Percentiles rank a stretch among this genome's conserved stretches.
Evolutionary conservation across 768 basidiomycete genomes (phyloP).

Genomic region (Coprinellus aureogranulatus): DNA sequence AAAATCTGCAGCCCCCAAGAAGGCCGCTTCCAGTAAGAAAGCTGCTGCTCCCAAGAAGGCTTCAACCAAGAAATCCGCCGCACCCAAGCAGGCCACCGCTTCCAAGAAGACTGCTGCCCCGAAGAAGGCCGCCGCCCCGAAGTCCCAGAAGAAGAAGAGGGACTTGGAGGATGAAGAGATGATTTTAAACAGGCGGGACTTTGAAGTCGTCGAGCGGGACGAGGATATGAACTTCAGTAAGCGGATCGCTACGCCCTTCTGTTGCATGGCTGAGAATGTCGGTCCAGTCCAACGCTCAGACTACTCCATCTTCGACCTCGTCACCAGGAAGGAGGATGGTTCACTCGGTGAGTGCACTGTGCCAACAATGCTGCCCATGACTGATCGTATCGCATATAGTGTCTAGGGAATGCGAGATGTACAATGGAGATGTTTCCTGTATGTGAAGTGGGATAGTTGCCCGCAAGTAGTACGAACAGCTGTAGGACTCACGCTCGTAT

Average conservation of each 20-base stretch:
- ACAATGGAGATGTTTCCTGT: neutral
- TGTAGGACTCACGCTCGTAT: too few relatives aligned
- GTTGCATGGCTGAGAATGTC: neutral
- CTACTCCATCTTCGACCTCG: neutral
- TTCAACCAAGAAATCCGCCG: too few relatives aligned
- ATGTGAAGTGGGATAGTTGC: too few relatives aligned
- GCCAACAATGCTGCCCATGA: neutral
- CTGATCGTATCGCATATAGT: neutral
- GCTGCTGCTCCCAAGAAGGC: too few relatives aligned
- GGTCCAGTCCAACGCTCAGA: neutral
- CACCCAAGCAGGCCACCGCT: too few relatives aligned
- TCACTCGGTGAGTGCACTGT: neutral
- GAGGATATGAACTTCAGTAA: neutral
- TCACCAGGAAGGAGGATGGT: neutral
- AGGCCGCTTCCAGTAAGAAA: too few relatives aligned
- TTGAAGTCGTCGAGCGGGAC: neutral
- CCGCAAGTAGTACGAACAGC: too few relatives aligned
- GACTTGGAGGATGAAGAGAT: neutral
- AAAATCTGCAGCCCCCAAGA: too few relatives aligned
- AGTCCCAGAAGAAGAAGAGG: neutral
- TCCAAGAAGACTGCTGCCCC: too few relatives aligned
- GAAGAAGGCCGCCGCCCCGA: neutral
- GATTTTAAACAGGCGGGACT: neutral
- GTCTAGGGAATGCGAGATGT: neutral
- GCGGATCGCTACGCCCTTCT: neutral